Conservation (phyloP, 148 eudicot species). For the Linanthus parryae region DNA sequence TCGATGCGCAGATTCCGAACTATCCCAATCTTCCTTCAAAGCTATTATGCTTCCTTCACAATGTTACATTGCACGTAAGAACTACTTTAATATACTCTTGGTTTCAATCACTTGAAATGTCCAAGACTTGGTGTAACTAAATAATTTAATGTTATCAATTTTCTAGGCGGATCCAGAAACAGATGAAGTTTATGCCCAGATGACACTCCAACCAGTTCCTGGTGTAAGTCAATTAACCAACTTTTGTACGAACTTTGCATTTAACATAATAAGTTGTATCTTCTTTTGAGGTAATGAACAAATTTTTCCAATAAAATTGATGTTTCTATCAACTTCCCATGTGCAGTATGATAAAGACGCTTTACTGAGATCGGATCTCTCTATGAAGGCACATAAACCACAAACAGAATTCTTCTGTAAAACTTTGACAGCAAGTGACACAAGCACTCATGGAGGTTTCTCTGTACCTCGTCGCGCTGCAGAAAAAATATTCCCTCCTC, state of each 20-base stretch:
- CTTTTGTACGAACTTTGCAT: not conserved
- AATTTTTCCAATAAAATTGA: not conserved
- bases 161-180: constrained; percentile 97
- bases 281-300: too few relatives aligned
- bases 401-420: constrained; percentile 94
- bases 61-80: constrained; percentile 80
- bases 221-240: constrained; percentile 52
- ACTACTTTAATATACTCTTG: not conserved
- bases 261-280: not conserved
- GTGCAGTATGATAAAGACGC: constrained; percentile 94
- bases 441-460: constrained; percentile 99
- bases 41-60: constrained; percentile 83
- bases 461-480: constrained; percentile 99
- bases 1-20: constrained; percentile 78
- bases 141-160: constrained; percentile 12
- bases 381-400: constrained; percentile 75
- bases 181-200: constrained; percentile 98
- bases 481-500: constrained; percentile 86
- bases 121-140: not conserved
- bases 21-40: constrained; percentile 90
- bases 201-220: constrained; percentile 94
- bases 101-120: not conserved
- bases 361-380: constrained; percentile 82
- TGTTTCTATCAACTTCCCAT: constrained; percentile 3
- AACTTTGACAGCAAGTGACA: constrained; percentile 97